Evolutionary conservation across 345 rosid genomes (phyloP).

Genomic region (Brassica cretica): DNA sequence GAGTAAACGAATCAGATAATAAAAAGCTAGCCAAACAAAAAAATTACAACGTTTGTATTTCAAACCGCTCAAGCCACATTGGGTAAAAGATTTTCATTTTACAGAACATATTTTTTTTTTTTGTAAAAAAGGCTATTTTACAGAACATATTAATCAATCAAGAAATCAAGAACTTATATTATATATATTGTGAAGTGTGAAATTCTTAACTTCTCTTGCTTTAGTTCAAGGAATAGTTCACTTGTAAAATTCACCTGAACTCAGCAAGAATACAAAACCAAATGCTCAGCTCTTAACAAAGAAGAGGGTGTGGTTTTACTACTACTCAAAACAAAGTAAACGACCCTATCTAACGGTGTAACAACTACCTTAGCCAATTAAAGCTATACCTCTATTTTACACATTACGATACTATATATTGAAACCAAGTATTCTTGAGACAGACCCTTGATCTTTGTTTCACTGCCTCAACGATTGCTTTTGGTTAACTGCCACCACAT

Average conservation of each 20-base stretch:
- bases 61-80: neutral
- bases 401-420: neutral
- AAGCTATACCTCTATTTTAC: neutral
- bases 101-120: neutral
- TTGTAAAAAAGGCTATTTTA: neutral
- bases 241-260: neutral
- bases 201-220: neutral
- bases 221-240: neutral
- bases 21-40: neutral
- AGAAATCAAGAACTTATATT: neutral
- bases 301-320: neutral
- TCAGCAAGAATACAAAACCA: neutral
- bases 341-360: neutral
- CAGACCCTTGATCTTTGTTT: neutral
- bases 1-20: neutral
- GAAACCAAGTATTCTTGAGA: neutral
- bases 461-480: neutral
- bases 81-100: neutral
- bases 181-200: neutral
- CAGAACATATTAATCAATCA: neutral
- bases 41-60: neutral
- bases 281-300: neutral
- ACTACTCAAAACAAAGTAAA: neutral
- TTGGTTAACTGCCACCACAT: neutral
- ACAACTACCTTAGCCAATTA: neutral